Evolutionary conservation across 1,139 yeast species (phyloP).

Genomic region (Yamadazyma blattariae): DNA sequence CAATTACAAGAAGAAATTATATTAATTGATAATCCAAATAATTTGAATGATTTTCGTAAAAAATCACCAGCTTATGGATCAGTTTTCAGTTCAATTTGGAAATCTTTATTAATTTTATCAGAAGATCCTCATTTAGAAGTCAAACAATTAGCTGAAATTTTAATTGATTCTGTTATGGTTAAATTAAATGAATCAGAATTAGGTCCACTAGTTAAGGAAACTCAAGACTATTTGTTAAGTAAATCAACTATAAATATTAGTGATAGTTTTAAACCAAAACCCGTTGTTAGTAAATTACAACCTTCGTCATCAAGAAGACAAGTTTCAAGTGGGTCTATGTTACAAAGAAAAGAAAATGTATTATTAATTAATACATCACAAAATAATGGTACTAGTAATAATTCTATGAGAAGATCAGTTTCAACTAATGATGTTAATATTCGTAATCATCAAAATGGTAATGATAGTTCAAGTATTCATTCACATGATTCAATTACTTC

Average conservation of each 20-base stretch:
- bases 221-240: slow-evolving; percentile 62
- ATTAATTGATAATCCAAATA: slow-evolving; percentile 57
- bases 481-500: slow-evolving; percentile 38
- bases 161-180: slow-evolving; percentile 72
- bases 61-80: slow-evolving; percentile 80
- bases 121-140: slow-evolving; percentile 92
- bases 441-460: background rate
- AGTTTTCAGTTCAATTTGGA: slow-evolving; percentile 86
- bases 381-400: slow-evolving; percentile 19
- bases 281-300: slow-evolving; percentile 27
- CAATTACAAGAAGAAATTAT: slow-evolving; percentile 81
- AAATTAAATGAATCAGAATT: slow-evolving; percentile 67
- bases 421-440: slow-evolving; percentile 23
- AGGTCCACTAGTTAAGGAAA: slow-evolving; percentile 57
- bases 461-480: slow-evolving; percentile 16
- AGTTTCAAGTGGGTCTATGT: slow-evolving; percentile 32
- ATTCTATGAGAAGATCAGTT: slow-evolving; percentile 29
- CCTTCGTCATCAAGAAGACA: slow-evolving; percentile 22
- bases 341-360: slow-evolving; percentile 27
- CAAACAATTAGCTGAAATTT: slow-evolving; percentile 65
- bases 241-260: slow-evolving; percentile 44
- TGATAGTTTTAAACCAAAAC: slow-evolving; percentile 39
- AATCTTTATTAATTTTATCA: slow-evolving; percentile 71
- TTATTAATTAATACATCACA: slow-evolving; percentile 19
- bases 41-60: slow-evolving; percentile 57